Base-by-base conservation (phyloP, 2,329 filamentous ascomycete genomes). In the Fusarium poae region DNA sequence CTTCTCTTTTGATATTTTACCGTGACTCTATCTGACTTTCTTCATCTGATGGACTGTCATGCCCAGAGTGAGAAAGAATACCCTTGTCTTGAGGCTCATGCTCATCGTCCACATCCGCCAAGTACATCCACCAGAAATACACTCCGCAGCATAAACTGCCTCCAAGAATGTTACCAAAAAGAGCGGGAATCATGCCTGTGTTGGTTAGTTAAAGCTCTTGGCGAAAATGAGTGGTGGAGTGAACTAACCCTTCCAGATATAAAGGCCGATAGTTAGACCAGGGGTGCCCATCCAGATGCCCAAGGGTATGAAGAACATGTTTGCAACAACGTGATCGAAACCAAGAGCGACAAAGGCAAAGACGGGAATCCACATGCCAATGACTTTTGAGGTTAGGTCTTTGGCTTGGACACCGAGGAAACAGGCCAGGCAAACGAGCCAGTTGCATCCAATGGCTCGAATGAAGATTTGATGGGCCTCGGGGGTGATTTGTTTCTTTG, bases 291-390 rank as follows among this genome's bases (percentile, higher is more conserved):
- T 72, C 77, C 81, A 88, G 21, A 88, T 86, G 1, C 78, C 84
- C 52, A 86, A 72, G 0, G 85, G 84, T 30, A 84, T 79, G 42
- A 85, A 84, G 57, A 83, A 85, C 84, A 86, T 87, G 59, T 87
- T 88, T 27, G 85, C 85, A 5, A 88, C 81, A 30, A 87, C 84
- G 73, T 88, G 86, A 42, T 88, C 85, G 3, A 87, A 80, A 0
- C 82, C 83, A 1, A 86, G 75, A 0, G 81, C 81, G 0, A 87
- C 85, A 69, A 88, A 88, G 1, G 82, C 82, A 65, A 86, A 85
- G 3, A 83, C 84, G 0, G 85, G 86, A 69, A 82, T 84, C 86
- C 86, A 88, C 68, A 88, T 85, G 2, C 82, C 83, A 11, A 84
- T 75, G 0, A 88, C 81, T 70, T 88, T 88, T 3, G 82, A 84